Evolutionary conservation across 1,284 basidiomycete genomes (phyloP).

Genomic region (Nidula niveotomentosa): DNA sequence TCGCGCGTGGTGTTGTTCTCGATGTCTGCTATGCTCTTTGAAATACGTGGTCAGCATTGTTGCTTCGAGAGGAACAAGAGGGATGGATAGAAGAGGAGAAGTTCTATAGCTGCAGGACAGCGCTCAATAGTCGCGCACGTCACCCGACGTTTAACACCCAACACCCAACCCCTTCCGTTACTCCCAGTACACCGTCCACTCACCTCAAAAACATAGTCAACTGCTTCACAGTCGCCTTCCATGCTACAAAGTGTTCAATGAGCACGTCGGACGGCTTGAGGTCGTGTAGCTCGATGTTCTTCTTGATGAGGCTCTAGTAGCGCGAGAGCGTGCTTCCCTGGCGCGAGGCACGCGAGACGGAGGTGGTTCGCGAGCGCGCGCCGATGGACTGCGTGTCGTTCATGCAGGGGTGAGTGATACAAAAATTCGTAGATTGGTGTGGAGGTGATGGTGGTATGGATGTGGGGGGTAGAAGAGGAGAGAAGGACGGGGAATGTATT

Average conservation of each 20-base stretch:
- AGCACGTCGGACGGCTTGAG: constrained; percentile 94
- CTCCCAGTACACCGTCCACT: constrained; percentile 1
- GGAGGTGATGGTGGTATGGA: background rate
- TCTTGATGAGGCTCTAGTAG: constrained; percentile 86
- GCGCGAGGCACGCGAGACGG: constrained; percentile 58
- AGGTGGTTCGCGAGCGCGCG: constrained; percentile 64
- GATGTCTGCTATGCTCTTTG: constrained; percentile 87
- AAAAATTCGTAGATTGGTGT: background rate
- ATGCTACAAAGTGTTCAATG: constrained; percentile 92
- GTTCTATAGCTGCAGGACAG: background rate
- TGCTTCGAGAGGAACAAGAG: too few species aligned
- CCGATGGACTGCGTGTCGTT: constrained; percentile 15
- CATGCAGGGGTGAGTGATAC: background rate
- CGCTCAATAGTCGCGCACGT: background rate
- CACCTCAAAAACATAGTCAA: constrained; percentile 85
- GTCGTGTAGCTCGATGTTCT: constrained; percentile 88
- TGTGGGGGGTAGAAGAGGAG: background rate
- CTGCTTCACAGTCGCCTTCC: constrained; percentile 97
- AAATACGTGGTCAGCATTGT: background rate
- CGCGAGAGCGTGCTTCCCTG: constrained; percentile 71
- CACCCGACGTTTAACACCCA: too few species aligned
- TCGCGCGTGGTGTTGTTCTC: constrained; percentile 95
- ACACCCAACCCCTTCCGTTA: too few species aligned
- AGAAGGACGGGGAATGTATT: background rate
- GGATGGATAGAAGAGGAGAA: too few species aligned